phyloP scores from a whole-genome alignment of 352 stramenopile species.

The Globisporangium megalacanthum region DNA sequence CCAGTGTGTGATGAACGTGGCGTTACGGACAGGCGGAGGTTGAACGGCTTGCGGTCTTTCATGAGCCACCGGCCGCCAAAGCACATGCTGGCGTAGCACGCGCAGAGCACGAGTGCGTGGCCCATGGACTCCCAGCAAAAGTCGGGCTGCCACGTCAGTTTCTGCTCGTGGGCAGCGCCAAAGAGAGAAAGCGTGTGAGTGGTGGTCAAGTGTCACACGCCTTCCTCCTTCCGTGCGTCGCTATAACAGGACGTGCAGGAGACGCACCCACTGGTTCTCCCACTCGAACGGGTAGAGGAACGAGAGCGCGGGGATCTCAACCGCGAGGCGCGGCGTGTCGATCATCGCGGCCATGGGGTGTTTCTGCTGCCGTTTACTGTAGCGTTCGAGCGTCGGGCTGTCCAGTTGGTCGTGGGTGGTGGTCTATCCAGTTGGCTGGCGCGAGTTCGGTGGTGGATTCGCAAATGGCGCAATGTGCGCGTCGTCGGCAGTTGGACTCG shows the following conservation, averaged over 20 bases:
- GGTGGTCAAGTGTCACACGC: background rate
- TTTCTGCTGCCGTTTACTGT: background rate
- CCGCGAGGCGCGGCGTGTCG: conserved; percentile 25
- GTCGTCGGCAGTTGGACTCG: no score
- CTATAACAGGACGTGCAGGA: background rate
- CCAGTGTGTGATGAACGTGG: no score
- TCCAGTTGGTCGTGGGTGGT: no score
- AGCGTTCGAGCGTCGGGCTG: no score
- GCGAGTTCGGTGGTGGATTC: conserved; percentile 1
- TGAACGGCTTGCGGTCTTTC: conserved; percentile 71
- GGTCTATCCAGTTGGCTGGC: background rate
- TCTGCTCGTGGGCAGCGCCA: conserved; percentile 14
- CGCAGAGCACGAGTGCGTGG: conserved; percentile 55
- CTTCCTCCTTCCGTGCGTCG: no score
- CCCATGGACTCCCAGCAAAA: conserved; percentile 67
- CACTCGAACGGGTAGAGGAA: conserved; percentile 67
- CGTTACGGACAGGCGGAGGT: conserved; percentile 59
- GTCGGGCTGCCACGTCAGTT: conserved; percentile 56
- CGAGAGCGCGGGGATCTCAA: conserved; percentile 47
- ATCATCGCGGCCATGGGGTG: background rate
- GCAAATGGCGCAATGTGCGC: no score
- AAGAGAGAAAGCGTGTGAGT: background rate
- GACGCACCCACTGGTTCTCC: conserved; percentile 60
- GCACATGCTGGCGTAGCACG: conserved; percentile 67
- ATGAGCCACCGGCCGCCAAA: conserved; percentile 75